phyloP scores from a whole-genome alignment of 2,329 filamentous ascomycete species.

The Alternaria ethzedia region DNA sequence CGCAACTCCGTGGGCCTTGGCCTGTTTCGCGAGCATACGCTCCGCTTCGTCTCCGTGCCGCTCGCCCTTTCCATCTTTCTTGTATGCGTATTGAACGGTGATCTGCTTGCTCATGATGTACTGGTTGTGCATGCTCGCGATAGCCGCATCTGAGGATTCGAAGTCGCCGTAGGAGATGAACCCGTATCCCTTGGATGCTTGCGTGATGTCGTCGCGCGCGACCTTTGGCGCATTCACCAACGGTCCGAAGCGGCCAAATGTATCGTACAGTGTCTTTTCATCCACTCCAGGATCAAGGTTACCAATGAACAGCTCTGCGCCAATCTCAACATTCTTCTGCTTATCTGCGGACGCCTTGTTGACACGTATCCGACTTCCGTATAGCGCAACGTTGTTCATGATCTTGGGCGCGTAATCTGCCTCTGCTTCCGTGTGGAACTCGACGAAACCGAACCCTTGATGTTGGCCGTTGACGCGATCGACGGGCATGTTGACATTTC shows the following conservation, averaged over 20 bases:
- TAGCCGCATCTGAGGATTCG: slow-evolving; percentile 89
- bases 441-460: slow-evolving; percentile 98
- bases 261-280: slow-evolving; percentile 95
- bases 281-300: slow-evolving; percentile 94
- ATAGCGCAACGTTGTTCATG: slow-evolving; percentile 94
- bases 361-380: slow-evolving; percentile 92
- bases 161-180: slow-evolving; percentile 95
- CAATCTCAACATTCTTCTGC: slow-evolving; percentile 90
- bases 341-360: slow-evolving; percentile 96
- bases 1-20: slow-evolving; percentile 91
- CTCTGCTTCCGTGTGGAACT: slow-evolving; percentile 94
- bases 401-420: slow-evolving; percentile 96
- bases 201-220: slow-evolving; percentile 81
- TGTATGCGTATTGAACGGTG: slow-evolving; percentile 97
- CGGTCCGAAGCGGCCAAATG: slow-evolving; percentile 88
- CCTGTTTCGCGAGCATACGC: slow-evolving; percentile 86
- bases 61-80: slow-evolving; percentile 98
- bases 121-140: slow-evolving; percentile 92
- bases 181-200: slow-evolving; percentile 91
- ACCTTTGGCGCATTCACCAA: slow-evolving; percentile 84
- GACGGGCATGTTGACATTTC: slow-evolving; percentile 97
- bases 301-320: slow-evolving; percentile 94
- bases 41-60: slow-evolving; percentile 94
- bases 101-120: slow-evolving; percentile 98
- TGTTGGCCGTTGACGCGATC: slow-evolving; percentile 96